phyloP scores from a whole-genome alignment of 2,329 filamentous ascomycete genomes.

The Didymosphaeria variabile region DNA sequence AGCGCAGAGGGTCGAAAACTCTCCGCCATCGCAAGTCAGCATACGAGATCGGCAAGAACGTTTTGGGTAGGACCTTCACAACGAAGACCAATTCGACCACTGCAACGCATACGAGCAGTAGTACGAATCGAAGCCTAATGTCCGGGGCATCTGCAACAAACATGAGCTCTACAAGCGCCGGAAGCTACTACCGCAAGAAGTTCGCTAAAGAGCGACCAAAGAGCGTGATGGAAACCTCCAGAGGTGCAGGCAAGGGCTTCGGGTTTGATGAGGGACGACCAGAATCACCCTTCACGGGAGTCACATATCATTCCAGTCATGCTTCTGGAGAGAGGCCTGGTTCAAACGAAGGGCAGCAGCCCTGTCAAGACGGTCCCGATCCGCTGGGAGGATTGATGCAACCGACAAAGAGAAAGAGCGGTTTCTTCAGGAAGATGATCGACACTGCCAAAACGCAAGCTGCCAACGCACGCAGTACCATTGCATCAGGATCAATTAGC shows the following conservation, averaged over 20 bases:
- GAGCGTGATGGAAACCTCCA: conserved; percentile 69
- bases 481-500: conserved; percentile 68
- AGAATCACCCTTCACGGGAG: conserved; percentile 71
- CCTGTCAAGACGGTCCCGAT: conserved; percentile 70
- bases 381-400: conserved; percentile 79
- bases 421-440: conserved; percentile 95
- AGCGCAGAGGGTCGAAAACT: conserved; percentile 39
- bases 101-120: conserved; percentile 70
- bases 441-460: conserved; percentile 94
- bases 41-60: conserved; percentile 76
- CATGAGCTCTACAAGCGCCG: conserved; percentile 94
- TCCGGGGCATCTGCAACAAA: conserved; percentile 89
- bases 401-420: conserved; percentile 81
- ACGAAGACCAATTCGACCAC: conserved; percentile 86
- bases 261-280: conserved; percentile 55
- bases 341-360: conserved; percentile 56
- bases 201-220: conserved; percentile 63
- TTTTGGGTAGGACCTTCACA: conserved; percentile 81
- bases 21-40: conserved; percentile 75
- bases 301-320: conserved; percentile 93
- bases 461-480: conserved; percentile 85
- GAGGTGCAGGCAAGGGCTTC: conserved; percentile 50
- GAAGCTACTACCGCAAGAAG: conserved; percentile 85
- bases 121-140: conserved; percentile 88
- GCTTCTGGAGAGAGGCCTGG: conserved; percentile 66